phyloP scores from a whole-genome alignment of 2,329 filamentous ascomycete species.

The Pseudogymnoascus sp. region DNA sequence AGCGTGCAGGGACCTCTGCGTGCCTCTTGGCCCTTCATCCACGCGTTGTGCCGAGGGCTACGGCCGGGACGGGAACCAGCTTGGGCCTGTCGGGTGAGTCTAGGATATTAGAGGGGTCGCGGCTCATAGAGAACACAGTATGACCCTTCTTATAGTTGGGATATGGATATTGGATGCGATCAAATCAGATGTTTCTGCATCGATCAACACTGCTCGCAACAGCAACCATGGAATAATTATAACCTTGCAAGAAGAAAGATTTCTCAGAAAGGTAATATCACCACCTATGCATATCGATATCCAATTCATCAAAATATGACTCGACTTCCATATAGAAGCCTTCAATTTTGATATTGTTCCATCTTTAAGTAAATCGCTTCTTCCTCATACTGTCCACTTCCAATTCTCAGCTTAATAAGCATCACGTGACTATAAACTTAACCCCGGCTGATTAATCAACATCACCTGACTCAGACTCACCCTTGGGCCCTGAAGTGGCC shows the following conservation, averaged over 20 bases:
- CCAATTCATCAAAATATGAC: background rate
- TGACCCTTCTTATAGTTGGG: background rate
- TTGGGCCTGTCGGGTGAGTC: background rate
- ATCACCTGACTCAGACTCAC: background rate
- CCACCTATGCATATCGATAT: background rate
- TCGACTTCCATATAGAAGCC: background rate
- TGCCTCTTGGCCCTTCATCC: background rate
- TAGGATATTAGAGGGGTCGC: background rate
- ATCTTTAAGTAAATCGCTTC: background rate
- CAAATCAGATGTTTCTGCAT: background rate
- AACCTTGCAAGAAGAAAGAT: background rate
- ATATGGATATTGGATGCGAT: background rate
- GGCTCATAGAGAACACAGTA: background rate
- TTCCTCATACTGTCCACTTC: background rate
- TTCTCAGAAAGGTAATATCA: background rate
- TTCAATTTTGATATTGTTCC: background rate
- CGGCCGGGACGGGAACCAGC: background rate
- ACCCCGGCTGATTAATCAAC: background rate
- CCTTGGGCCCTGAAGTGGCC: background rate
- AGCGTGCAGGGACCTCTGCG: background rate
- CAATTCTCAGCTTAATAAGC: background rate
- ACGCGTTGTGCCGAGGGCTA: background rate
- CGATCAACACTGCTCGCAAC: background rate
- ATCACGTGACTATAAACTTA: background rate
- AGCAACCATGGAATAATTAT: background rate